Conservation (phyloP, 306 rosid genomes). For the Pyrus communis region DNA sequence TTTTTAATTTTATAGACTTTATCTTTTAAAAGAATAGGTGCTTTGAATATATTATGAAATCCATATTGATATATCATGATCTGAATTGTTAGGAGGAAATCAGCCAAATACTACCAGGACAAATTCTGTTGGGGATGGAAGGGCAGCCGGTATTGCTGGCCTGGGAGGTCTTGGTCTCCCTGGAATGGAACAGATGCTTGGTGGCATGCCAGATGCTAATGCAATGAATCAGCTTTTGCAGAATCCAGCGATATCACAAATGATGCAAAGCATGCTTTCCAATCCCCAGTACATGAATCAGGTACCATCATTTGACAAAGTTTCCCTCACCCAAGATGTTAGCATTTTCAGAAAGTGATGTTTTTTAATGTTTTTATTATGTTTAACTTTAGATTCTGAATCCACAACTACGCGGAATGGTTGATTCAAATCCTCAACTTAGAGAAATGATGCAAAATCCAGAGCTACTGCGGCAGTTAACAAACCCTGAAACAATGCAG, state of each 20-base stretch:
- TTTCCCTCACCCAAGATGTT: neutral
- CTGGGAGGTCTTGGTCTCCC: slow-evolving; percentile 49
- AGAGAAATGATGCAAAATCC: slow-evolving; percentile 68
- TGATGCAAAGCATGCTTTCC: slow-evolving; percentile 59
- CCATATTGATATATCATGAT: neutral
- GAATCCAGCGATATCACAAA: slow-evolving; percentile 54
- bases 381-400: slow-evolving; percentile 30
- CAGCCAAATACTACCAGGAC: slow-evolving; percentile 35
- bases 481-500: slow-evolving; percentile 54
- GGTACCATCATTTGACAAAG: slow-evolving; percentile 18
- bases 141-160: slow-evolving; percentile 34
- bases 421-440: slow-evolving; percentile 48
- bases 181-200: slow-evolving; percentile 29
- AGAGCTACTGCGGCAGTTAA: slow-evolving; percentile 44
- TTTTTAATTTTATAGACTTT: neutral
- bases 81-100: slow-evolving; percentile 34
- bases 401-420: slow-evolving; percentile 47
- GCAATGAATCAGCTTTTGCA: slow-evolving; percentile 44
- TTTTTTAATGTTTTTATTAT: neutral
- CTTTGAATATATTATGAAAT: neutral
- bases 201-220: slow-evolving; percentile 35
- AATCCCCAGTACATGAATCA: slow-evolving; percentile 57
- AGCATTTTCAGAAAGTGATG: neutral
- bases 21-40: neutral
- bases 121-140: slow-evolving; percentile 28